Conservation (phyloP, 129 eudicot species). For the Centaurea solstitialis region DNA sequence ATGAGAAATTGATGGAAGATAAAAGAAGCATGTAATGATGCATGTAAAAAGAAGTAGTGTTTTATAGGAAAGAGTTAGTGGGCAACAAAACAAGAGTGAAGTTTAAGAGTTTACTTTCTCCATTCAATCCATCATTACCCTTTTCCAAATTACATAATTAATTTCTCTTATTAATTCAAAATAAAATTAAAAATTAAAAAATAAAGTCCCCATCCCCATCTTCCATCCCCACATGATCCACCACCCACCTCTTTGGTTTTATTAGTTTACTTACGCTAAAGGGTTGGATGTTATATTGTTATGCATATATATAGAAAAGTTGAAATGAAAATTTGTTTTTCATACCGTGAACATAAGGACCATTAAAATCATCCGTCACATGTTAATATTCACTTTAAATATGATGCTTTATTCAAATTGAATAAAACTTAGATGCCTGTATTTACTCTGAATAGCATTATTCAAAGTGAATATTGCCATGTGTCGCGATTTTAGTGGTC, state of each 20-base stretch:
- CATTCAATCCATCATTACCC: background rate
- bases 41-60: conserved; percentile 9
- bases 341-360: too few relatives aligned
- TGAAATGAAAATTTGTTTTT: too few relatives aligned
- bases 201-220: background rate
- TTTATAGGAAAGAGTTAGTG: conserved; percentile 35
- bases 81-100: conserved; percentile 44
- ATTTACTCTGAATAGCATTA: too few relatives aligned
- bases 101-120: conserved; percentile 24
- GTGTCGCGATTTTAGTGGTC: too few relatives aligned
- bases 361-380: too few relatives aligned
- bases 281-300: background rate
- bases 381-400: too few relatives aligned
- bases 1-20: background rate
- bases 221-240: too few relatives aligned
- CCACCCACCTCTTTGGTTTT: background rate
- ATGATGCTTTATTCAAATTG: too few relatives aligned
- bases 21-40: conserved; percentile 24
- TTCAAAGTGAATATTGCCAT: too few relatives aligned
- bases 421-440: too few relatives aligned
- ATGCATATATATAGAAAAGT: background rate
- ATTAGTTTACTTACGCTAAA: conserved; percentile 13
- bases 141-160: background rate
- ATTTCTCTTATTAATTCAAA: background rate
- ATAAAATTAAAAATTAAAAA: background rate